phyloP scores from a whole-genome alignment of 768 basidiomycete genomes.

The Xerocomus potaroensis region DNA sequence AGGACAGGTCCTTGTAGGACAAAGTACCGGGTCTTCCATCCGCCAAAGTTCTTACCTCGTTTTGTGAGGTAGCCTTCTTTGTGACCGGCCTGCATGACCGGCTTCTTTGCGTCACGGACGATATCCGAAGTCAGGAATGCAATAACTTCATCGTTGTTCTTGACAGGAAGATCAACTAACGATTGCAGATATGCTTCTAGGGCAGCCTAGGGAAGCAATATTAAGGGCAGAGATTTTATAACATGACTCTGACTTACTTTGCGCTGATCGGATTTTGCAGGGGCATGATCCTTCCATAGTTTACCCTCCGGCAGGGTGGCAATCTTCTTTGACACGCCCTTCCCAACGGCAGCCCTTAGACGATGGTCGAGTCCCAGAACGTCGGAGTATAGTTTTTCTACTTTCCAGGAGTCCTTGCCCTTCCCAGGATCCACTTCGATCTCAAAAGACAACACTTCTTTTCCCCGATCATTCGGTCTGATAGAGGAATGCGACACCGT shows the following conservation, averaged over 20 bases:
- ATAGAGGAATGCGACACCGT: constrained; percentile 79
- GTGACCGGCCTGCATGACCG: constrained; percentile 75
- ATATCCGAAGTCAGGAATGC: constrained; percentile 91
- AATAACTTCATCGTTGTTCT: constrained; percentile 86
- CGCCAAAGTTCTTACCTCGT: constrained; percentile 95
- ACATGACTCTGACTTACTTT: constrained; percentile 54
- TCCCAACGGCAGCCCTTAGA: constrained; percentile 54
- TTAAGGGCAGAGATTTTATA: constrained; percentile 1
- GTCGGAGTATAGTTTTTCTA: constrained; percentile 94
- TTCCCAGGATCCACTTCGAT: constrained; percentile 69
- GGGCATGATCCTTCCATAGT: constrained; percentile 95
- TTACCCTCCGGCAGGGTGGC: constrained; percentile 83
- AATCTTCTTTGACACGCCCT: constrained; percentile 73
- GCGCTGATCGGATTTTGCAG: constrained; percentile 92
- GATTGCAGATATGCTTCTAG: constrained; percentile 86
- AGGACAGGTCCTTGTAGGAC: constrained; percentile 86
- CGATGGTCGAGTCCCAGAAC: constrained; percentile 83
- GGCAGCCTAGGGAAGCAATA: constrained; percentile 43
- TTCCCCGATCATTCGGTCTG: constrained; percentile 83
- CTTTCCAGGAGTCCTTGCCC: constrained; percentile 70
- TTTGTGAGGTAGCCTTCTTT: constrained; percentile 97
- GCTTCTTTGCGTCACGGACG: constrained; percentile 68
- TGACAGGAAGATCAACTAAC: constrained; percentile 74
- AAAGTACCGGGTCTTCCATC: constrained; percentile 96
- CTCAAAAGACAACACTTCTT: constrained; percentile 88